Conservation (phyloP, 495 filamentous ascomycete genomes). For the Hypoxylon intermedium region DNA sequence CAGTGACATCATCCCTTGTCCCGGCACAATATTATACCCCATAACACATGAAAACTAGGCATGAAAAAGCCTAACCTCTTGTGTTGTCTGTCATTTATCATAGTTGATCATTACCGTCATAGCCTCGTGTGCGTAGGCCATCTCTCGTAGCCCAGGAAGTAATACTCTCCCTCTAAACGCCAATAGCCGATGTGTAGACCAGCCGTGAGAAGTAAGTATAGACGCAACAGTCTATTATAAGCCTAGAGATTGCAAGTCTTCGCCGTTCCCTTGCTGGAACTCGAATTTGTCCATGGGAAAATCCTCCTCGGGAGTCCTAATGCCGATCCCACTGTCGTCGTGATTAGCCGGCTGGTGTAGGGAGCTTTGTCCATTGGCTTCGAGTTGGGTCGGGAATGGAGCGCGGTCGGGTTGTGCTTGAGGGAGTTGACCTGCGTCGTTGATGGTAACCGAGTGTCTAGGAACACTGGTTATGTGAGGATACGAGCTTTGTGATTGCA, state of each 20-base stretch:
- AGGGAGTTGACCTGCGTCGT: constrained; percentile 43
- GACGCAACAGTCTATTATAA: background rate
- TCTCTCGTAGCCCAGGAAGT: constrained; percentile 3
- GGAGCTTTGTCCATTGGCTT: constrained; percentile 38
- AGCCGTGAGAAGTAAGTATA: background rate
- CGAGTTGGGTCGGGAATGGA: constrained; percentile 48
- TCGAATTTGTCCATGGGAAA: constrained; percentile 61
- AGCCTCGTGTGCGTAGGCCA: constrained; percentile 22
- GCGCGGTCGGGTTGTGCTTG: constrained; percentile 52
- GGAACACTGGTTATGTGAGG: constrained; percentile 18
- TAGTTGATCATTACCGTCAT: constrained; percentile 39
- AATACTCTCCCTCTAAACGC: constrained; percentile 10
- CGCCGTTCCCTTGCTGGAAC: constrained; percentile 37
- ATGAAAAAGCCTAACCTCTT: background rate
- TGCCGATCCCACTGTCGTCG: constrained; percentile 76
- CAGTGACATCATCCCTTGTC: background rate
- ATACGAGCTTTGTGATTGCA: constrained; percentile 59
- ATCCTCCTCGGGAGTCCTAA: constrained; percentile 67
- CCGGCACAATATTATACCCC: too few relatives aligned
- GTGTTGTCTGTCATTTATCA: constrained; percentile 27
- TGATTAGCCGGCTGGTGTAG: constrained; percentile 47
- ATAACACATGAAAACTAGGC: too few relatives aligned
- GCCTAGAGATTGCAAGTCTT: constrained; percentile 16
- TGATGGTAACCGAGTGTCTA: constrained; percentile 39
- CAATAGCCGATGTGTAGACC: constrained; percentile 28